Conservation (phyloP, 495 filamentous ascomycete genomes). For the Talaromyces wortmannii region DNA sequence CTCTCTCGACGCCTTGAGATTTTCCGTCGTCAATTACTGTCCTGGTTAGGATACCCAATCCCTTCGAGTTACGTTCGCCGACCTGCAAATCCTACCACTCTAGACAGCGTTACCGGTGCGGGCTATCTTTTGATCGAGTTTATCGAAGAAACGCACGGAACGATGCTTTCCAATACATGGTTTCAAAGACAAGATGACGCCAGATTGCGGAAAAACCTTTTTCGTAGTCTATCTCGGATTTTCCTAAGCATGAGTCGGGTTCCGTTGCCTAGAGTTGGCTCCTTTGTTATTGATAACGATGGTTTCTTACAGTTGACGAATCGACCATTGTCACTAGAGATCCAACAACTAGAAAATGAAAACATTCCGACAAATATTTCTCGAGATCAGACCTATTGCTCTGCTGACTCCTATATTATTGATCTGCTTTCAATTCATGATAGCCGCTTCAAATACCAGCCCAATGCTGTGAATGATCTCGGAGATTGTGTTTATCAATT, state of each 20-base stretch:
- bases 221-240: constrained; percentile 15
- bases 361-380: constrained; percentile 23
- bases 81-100: background rate
- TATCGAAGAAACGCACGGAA: constrained; percentile 15
- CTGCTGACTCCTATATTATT: constrained; percentile 21
- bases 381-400: constrained; percentile 20
- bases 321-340: constrained; percentile 14
- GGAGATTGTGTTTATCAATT: constrained; percentile 20
- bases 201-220: constrained; percentile 13
- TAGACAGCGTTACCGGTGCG: constrained; percentile 3
- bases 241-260: constrained; percentile 11
- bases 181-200: constrained; percentile 10
- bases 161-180: constrained; percentile 29
- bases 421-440: constrained; percentile 24
- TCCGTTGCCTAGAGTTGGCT: constrained; percentile 14
- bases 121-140: constrained; percentile 30
- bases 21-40: constrained; percentile 13
- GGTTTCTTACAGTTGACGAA: constrained; percentile 12
- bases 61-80: constrained; percentile 18
- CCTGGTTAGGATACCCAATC: constrained; percentile 14
- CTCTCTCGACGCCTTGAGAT: constrained; percentile 12
- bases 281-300: constrained; percentile 11
- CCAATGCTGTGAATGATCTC: constrained; percentile 19
- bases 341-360: constrained; percentile 26
- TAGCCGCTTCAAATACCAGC: constrained; percentile 24